These are phyloP conservation scores for Collybia nuda DNA, from an alignment of 768 basidiomycete species.

Conservation along the genomic window DNA sequence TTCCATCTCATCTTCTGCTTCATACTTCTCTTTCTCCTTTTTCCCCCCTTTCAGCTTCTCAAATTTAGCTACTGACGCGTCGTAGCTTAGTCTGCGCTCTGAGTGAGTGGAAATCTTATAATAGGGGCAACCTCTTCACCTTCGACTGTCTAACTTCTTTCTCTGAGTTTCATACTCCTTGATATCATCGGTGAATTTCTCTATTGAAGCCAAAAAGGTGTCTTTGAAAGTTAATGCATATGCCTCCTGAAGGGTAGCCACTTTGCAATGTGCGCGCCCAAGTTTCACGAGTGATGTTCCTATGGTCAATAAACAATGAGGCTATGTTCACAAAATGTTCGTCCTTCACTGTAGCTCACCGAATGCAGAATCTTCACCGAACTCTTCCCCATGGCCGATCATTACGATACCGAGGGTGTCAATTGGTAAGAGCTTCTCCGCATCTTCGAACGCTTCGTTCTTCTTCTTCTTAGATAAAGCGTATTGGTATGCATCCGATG, in stretches of 20 bases:
- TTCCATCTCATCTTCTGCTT: slow-evolving; percentile 82
- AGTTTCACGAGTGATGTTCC: slow-evolving; percentile 73
- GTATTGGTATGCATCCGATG: slow-evolving; percentile 71
- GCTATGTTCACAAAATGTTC: not conserved
- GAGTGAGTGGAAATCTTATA: not conserved
- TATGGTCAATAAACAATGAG: slow-evolving; percentile 19
- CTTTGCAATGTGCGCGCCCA: slow-evolving; percentile 82
- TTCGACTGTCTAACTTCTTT: slow-evolving; percentile 86
- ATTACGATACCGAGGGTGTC: slow-evolving; percentile 85
- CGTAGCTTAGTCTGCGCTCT: slow-evolving; percentile 62
- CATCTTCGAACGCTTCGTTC: slow-evolving; percentile 57
- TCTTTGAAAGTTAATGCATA: slow-evolving; percentile 73
- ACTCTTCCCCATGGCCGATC: slow-evolving; percentile 83
- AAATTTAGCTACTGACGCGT: slow-evolving; percentile 69
- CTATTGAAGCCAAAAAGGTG: slow-evolving; percentile 68
- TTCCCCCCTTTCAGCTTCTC: slow-evolving; percentile 70
- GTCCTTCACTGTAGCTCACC: slow-evolving; percentile 36
- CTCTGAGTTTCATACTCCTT: slow-evolving; percentile 79
- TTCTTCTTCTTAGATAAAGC: slow-evolving; percentile 76
- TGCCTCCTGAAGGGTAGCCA: slow-evolving; percentile 83
- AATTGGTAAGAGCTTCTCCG: slow-evolving; percentile 71
- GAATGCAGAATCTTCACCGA: slow-evolving; percentile 73
- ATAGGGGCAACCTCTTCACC: slow-evolving; percentile 41
- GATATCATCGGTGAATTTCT: slow-evolving; percentile 68
- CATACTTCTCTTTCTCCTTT: slow-evolving; percentile 78